A percentile compares a stretch with the other conserved stretches of the same genome.
phyloP scores from a whole-genome alignment of 768 basidiomycete genomes.

The Rickenella mellea region DNA sequence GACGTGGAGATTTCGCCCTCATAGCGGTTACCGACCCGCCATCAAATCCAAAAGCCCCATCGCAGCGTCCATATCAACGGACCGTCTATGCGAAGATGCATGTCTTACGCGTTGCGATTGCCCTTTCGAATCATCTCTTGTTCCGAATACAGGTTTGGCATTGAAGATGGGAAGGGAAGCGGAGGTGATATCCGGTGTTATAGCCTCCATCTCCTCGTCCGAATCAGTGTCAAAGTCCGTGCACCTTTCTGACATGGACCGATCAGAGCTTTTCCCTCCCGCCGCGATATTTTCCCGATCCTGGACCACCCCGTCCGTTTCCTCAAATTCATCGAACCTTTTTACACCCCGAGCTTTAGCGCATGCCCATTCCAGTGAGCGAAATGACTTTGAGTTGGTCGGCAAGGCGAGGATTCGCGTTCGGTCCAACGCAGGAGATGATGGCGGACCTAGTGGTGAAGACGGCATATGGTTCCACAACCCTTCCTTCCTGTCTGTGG shows the following conservation, averaged over 20 bases:
- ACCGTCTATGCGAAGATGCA: too few species aligned
- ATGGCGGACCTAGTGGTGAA: slow-evolving; percentile 46
- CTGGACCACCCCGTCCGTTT: background rate
- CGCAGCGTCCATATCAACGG: too few species aligned
- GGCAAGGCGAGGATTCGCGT: slow-evolving; percentile 34
- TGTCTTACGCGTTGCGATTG: too few species aligned
- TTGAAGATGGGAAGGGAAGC: too few species aligned
- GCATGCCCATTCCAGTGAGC: slow-evolving; percentile 29
- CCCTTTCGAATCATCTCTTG: too few species aligned
- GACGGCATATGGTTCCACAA: slow-evolving; percentile 43
- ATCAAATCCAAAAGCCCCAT: too few species aligned
- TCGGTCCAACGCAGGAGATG: slow-evolving; percentile 39
- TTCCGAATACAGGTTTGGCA: too few species aligned
- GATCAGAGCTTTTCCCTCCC: slow-evolving; percentile 28
- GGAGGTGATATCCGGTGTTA: slow-evolving; percentile 58
- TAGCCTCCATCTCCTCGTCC: slow-evolving; percentile 52
- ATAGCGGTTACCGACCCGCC: too few species aligned
- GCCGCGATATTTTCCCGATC: slow-evolving; percentile 23
- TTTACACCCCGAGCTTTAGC: slow-evolving; percentile 19
- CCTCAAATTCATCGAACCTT: background rate
- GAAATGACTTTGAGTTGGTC: slow-evolving; percentile 31
- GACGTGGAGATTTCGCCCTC: too few species aligned
- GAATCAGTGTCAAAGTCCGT: slow-evolving; percentile 33
- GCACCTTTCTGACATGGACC: slow-evolving; percentile 9
- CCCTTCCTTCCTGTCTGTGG: slow-evolving; percentile 7